Percentiles rank a stretch among this genome's conserved stretches.
phyloP scores from a whole-genome alignment of 768 basidiomycete species.

The Tephrocybe sp. region DNA sequence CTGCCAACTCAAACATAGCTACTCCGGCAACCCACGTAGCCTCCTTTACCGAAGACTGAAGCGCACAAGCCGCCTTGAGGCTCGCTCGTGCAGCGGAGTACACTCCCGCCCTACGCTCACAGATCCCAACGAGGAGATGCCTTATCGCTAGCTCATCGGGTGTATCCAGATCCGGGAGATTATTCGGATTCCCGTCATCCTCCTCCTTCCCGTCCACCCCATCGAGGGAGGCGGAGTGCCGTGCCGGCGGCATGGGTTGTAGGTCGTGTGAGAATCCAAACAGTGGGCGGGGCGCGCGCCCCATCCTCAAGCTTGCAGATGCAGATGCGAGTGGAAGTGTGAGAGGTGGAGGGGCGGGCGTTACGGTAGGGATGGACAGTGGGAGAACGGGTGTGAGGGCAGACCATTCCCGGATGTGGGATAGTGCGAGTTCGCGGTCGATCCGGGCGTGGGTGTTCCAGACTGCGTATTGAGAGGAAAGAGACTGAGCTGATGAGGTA shows the following conservation, averaged over 20 bases:
- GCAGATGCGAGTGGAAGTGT: slow-evolving; percentile 1
- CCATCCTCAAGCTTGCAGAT: neutral
- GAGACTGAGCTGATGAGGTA: neutral
- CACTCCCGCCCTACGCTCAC: slow-evolving; percentile 54
- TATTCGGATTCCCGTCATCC: slow-evolving; percentile 4
- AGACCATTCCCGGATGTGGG: slow-evolving; percentile 56
- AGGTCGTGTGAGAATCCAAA: slow-evolving; percentile 15
- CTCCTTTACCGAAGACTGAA: slow-evolving; percentile 37
- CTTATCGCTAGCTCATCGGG: slow-evolving; percentile 71
- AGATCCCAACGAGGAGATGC: slow-evolving; percentile 64
- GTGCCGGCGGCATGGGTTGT: slow-evolving; percentile 11
- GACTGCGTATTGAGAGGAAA: no score
- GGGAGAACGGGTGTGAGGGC: slow-evolving; percentile 40
- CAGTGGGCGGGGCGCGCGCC: slow-evolving; percentile 3
- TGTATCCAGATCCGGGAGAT: slow-evolving; percentile 51
- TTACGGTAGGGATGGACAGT: slow-evolving; percentile 6
- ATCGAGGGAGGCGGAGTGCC: neutral
- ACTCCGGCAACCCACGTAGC: slow-evolving; percentile 70
- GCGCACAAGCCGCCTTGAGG: slow-evolving; percentile 47
- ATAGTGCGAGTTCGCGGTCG: slow-evolving; percentile 45
- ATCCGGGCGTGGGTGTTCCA: slow-evolving; percentile 79
- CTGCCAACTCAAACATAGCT: slow-evolving; percentile 67
- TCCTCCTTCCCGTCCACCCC: neutral
- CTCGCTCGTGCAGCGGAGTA: slow-evolving; percentile 43
- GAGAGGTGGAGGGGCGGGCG: slow-evolving; percentile 6